Conservation (phyloP, 192 early-diverging fungal genomes). For the Pilobolus umbonatus region DNA sequence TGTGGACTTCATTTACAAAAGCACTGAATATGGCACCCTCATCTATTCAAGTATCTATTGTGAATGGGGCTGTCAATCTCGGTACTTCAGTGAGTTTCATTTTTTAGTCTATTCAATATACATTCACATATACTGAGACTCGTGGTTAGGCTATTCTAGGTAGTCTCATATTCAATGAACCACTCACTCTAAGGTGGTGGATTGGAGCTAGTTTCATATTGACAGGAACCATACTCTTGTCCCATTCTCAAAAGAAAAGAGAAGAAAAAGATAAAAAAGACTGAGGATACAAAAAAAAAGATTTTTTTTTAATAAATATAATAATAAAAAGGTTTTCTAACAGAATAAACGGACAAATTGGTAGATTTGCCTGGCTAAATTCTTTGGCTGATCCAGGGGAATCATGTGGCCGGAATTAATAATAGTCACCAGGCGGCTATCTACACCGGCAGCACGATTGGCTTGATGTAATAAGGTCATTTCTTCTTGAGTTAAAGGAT, state of each 20-base stretch:
- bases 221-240: constrained; percentile 45
- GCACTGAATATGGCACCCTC: constrained; percentile 71
- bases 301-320: not conserved
- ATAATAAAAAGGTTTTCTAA: too few relatives aligned
- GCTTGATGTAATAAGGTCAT: not conserved
- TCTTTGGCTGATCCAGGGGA: constrained; percentile 3
- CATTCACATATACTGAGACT: not conserved
- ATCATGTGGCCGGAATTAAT: constrained; percentile 11
- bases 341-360: not conserved
- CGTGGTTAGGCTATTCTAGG: constrained; percentile 72
- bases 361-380: not conserved
- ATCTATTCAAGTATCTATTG: constrained; percentile 68
- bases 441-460: not conserved
- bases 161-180: constrained; percentile 69
- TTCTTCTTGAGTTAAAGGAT: not conserved
- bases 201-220: constrained; percentile 73
- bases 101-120: not conserved
- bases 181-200: constrained; percentile 79
- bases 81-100: constrained; percentile 46
- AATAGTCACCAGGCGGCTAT: not conserved
- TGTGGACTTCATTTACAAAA: constrained; percentile 89
- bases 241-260: constrained; percentile 10
- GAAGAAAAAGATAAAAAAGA: not conserved
- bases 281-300: not conserved
- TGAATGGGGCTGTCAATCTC: constrained; percentile 80